Conservation (phyloP, 164 flowering plant genomes). For the Litsea cubeba region DNA sequence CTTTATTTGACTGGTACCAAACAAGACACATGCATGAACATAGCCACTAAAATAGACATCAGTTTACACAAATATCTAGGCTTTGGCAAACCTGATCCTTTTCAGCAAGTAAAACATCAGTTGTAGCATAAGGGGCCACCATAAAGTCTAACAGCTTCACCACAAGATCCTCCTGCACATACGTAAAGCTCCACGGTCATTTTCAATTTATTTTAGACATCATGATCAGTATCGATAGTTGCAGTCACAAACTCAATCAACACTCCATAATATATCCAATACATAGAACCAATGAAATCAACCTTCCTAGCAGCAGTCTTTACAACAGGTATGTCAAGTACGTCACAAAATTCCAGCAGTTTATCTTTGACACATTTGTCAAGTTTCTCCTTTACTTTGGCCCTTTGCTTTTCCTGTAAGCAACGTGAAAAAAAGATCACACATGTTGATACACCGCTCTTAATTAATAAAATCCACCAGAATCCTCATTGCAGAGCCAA, state of each 20-base stretch:
- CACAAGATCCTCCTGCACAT: constrained; percentile 79
- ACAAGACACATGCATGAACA: background rate
- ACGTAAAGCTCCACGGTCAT: constrained; percentile 4
- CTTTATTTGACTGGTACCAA: constrained; percentile 43
- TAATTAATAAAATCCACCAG: too few relatives aligned
- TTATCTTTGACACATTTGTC: constrained; percentile 78
- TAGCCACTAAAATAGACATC: background rate
- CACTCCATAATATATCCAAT: background rate
- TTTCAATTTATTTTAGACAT: background rate
- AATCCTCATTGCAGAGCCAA: background rate
- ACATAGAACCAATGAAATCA: constrained; percentile 9
- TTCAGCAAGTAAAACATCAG: constrained; percentile 62
- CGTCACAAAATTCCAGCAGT: constrained; percentile 73
- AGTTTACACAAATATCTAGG: background rate
- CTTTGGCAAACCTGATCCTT: constrained; percentile 54
- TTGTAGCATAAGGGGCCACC: constrained; percentile 71
- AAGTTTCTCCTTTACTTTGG: constrained; percentile 66
- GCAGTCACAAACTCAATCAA: background rate
- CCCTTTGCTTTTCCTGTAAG: constrained; percentile 74
- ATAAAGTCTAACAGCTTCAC: constrained; percentile 71
- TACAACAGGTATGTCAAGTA: constrained; percentile 66
- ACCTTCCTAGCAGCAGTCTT: constrained; percentile 80
- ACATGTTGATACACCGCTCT: background rate
- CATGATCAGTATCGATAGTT: background rate
- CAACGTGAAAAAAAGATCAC: background rate